Base-by-base conservation (phyloP, 2,329 filamentous ascomycete species). In the Sphaerulina populicola region DNA sequence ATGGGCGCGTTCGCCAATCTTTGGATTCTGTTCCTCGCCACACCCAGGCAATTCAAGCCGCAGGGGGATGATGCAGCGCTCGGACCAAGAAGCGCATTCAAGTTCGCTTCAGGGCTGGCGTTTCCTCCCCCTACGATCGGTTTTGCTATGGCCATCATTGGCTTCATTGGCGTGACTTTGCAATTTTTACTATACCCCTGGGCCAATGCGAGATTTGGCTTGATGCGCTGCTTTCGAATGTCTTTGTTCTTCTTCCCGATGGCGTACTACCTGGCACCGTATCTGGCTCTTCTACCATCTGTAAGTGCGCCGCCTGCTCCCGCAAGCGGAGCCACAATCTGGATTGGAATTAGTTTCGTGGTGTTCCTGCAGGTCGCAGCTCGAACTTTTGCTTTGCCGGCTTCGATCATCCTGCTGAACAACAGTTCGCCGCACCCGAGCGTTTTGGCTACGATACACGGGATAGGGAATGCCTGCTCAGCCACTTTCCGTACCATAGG, bases 11-110 rank as follows among this genome's bases (percentile, higher is more conserved):
- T 88, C 72, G 85, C 86, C 63, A 79, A 83, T 1, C 77, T 90
- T 40, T 87, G 83, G 72, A 86, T 86, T 54, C 76, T 88, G 45
- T 89, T 90, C 67, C 75, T 90, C 41, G 87, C 86, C 1, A 85
- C 84, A 0, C 82, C 84, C 0, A 81, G 83, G 41, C 61, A 65
- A 37, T 68, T 63, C 50, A 54, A 80, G 1, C 43, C 49, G 29
- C 59, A 62, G 63, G 59, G 60, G 54, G 62, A 49, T 59, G 58
- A 66, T 40, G 38, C 57, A 27, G 54, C 45, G 12, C 50, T 68
- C 60, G 58, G 67, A 55, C 38, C 52, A 4, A 54, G 62, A 36
- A 60, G 61, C 44, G 55, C 81, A 0, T 80, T 85, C 62, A 69
- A 76, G 55, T 89, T 85, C 58, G 77, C 78, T 0, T 86, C 87